phyloP scores from a whole-genome alignment of 2,329 filamentous ascomycete genomes.

The Claviceps paspali region DNA sequence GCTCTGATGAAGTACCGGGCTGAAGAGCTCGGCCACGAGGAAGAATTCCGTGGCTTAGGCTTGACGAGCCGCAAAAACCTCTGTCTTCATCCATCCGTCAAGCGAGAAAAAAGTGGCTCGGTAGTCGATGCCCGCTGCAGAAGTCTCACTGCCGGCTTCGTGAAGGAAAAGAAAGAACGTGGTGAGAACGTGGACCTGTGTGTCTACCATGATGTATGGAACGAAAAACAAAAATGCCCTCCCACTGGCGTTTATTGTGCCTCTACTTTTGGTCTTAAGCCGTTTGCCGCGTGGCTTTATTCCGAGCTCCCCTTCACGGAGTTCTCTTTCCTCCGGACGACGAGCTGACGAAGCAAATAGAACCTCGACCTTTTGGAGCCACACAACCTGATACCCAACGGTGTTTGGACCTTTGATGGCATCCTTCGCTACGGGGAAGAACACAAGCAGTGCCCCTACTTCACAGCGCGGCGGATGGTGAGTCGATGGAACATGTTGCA shows the following conservation, averaged over 20 bases:
- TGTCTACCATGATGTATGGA: conserved; percentile 75
- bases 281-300: not conserved
- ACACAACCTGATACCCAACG: conserved; percentile 85
- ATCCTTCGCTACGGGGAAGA: conserved; percentile 82
- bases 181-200: conserved; percentile 91
- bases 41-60: conserved; percentile 86
- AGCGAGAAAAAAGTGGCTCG: conserved; percentile 85
- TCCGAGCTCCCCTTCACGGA: not conserved
- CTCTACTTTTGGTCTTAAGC: too few species aligned
- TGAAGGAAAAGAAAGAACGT: conserved; percentile 92
- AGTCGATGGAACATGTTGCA: conserved; percentile 12
- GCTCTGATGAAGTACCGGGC: conserved; percentile 88
- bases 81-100: conserved; percentile 90
- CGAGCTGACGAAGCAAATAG: conserved; percentile 20
- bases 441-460: conserved; percentile 95
- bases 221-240: not conserved
- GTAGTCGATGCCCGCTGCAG: conserved; percentile 93
- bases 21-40: conserved; percentile 73
- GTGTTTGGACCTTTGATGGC: conserved; percentile 89
- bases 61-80: conserved; percentile 94
- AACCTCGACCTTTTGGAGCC: conserved; percentile 91
- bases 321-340: too few species aligned
- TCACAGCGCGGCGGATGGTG: conserved; percentile 87
- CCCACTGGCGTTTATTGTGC: not conserved
- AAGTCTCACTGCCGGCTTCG: conserved; percentile 88